Conservation (phyloP, 2,329 filamentous ascomycete species). For the Verticillium zaregamsianum region DNA sequence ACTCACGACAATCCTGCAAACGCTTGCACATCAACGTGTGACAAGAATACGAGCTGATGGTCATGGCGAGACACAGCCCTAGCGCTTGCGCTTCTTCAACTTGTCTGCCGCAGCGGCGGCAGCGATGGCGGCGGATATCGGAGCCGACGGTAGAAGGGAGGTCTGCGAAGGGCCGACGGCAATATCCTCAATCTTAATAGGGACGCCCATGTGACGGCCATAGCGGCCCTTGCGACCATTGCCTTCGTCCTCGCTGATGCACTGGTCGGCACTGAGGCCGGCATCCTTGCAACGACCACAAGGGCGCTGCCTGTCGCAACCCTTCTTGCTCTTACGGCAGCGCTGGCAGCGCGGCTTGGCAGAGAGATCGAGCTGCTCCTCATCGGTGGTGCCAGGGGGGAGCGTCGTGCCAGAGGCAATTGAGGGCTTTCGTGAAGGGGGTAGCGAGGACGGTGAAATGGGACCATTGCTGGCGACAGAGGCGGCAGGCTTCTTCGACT, state of each 20-base stretch:
- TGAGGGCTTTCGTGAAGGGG: conserved; percentile 72
- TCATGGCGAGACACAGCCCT: conserved; percentile 10
- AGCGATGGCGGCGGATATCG: conserved; percentile 32
- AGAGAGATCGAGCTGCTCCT: conserved; percentile 88
- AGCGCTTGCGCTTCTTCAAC: conserved; percentile 60
- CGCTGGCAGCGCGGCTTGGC: conserved; percentile 96
- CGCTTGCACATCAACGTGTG: background rate
- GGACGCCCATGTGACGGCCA: conserved; percentile 66
- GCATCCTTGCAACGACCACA: conserved; percentile 95
- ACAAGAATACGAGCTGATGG: background rate
- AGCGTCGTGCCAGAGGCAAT: conserved; percentile 52
- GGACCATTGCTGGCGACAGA: conserved; percentile 29
- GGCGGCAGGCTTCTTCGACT: conserved; percentile 47
- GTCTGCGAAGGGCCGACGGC: conserved; percentile 25
- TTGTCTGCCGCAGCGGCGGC: conserved; percentile 39
- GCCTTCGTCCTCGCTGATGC: conserved; percentile 95
- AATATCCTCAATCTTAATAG: conserved; percentile 54
- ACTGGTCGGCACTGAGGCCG: conserved; percentile 87
- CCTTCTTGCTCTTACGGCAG: conserved; percentile 99
- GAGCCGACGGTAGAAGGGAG: conserved; percentile 38
- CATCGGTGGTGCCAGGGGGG: conserved; percentile 63
- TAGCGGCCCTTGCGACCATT: conserved; percentile 96
- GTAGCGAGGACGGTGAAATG: conserved; percentile 63
- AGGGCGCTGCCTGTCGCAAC: conserved; percentile 92
- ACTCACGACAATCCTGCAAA: background rate